Evolutionary conservation across 1,284 basidiomycete species (phyloP), one percentile per base, ranked within the genome.

Genomic region (Anthracocystis panici-leucophaei): DNA sequence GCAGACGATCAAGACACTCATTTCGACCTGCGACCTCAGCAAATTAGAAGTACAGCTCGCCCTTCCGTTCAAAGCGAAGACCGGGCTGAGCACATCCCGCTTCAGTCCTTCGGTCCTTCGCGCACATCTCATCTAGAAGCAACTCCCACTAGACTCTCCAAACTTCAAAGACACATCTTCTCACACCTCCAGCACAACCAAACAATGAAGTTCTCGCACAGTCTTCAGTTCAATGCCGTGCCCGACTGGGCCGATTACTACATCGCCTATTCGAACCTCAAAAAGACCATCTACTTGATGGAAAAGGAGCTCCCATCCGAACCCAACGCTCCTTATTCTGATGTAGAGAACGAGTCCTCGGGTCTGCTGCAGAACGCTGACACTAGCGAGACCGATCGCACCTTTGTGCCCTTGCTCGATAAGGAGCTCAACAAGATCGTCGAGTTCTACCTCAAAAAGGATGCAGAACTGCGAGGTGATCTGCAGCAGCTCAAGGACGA

Each of bases 201-300:
- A 56, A 68, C 42, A 40, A 77, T 77, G 75, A 77, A 77, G 70
- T 77, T 86, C 82, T 89, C 89, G 54, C 89, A 89, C 50, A 91
- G 93, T 16, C 89, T 97, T 72, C 93, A 95, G 84, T 95, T 96
- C 87, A 97, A 97, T 82, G 92, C 93, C 23, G 93, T 95, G 44
- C 89, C 94, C 1, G 95, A 97, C 73, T 97, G 95, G 95, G 92
- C 92, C 89, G 92, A 94, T 80, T 91, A 95, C 75, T 97, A 97
- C 84, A 92, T 98, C 42, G 76, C 75, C 63, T 85, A 85, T 57
- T 83, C 82, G 20, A 82, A 84, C 57, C 79, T 85, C 49, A 85
- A 85, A 42, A 85, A 85, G 68, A 57, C 80, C 55, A 82, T 85
- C 62, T 85, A 85, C 66, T 57, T 78, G 41, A 73, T 85, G 56